Percentiles rank a stretch among this genome's conserved stretches.
phyloP scores from a whole-genome alignment of 352 stramenopile species.

The Phytophthora sansomeana region DNA sequence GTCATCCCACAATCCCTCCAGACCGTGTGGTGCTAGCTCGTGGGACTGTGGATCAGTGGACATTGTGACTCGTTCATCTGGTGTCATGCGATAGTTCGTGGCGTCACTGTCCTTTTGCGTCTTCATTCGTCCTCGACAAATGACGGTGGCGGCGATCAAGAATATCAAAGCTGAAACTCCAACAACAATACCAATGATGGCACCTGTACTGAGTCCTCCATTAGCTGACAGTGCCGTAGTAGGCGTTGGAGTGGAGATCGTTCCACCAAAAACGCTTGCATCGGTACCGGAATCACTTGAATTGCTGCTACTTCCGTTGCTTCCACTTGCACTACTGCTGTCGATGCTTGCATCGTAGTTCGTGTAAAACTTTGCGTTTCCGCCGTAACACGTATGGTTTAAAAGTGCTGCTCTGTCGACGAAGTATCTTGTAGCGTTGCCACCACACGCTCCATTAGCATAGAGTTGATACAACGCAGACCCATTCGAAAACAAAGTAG shows the following conservation, averaged over 20 bases:
- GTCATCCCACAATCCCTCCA: constrained; percentile 38
- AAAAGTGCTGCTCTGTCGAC: constrained; percentile 8
- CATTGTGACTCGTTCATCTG: not conserved
- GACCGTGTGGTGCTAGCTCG: constrained; percentile 6
- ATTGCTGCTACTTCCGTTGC: constrained; percentile 4
- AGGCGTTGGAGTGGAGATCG: not conserved
- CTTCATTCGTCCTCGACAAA: not conserved
- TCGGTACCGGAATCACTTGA: not conserved
- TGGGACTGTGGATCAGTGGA: constrained; percentile 10
- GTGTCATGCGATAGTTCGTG: not conserved
- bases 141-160: not conserved
- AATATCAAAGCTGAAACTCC: constrained; percentile 2
- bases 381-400: constrained; percentile 12
- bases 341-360: constrained; percentile 12
- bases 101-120: not conserved
- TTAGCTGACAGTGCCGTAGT: not conserved
- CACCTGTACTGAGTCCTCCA: constrained; percentile 1
- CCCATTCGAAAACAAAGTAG: constrained; percentile 12
- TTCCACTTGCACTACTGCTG: constrained; percentile 3
- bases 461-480: constrained; percentile 18
- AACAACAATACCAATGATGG: constrained; percentile 1
- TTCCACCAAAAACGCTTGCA: constrained; percentile 1
- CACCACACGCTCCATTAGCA: constrained; percentile 14
- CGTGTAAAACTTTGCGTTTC: constrained; percentile 16
- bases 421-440: constrained; percentile 11